These are phyloP conservation scores for Malbranchea zuffiana DNA, from an alignment of 2,329 filamentous ascomycete genomes.

Conservation along the genomic window DNA sequence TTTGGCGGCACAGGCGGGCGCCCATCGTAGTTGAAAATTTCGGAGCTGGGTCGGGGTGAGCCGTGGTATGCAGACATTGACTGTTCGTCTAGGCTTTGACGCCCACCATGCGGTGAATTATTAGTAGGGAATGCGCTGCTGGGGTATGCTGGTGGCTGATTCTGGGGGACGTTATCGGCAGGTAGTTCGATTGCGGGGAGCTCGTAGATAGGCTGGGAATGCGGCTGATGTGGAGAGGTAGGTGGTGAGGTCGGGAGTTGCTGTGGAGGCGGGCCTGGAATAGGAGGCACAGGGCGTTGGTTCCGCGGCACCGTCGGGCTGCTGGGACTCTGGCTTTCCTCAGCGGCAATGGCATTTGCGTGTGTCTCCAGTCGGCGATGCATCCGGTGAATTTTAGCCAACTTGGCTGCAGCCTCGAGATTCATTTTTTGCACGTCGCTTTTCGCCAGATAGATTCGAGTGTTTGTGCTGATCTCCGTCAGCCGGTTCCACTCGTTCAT, in stretches of 20 bases:
- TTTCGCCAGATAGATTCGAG: constrained; percentile 67
- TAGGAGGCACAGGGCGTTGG: constrained; percentile 22
- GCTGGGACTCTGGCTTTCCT: neutral
- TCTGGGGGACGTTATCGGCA: constrained; percentile 40
- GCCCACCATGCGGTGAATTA: constrained; percentile 24
- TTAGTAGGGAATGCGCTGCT: constrained; percentile 16
- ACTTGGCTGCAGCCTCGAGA: constrained; percentile 61
- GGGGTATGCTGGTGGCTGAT: constrained; percentile 22
- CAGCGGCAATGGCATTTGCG: constrained; percentile 26
- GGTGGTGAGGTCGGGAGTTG: constrained; percentile 25
- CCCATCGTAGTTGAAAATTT: constrained; percentile 21
- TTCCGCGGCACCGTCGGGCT: constrained; percentile 19
- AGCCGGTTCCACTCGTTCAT: constrained; percentile 98
- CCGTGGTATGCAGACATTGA: constrained; percentile 20
- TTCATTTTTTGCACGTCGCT: constrained; percentile 67
- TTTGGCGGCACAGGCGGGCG: constrained; percentile 69
- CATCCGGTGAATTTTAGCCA: constrained; percentile 72
- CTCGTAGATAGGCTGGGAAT: constrained; percentile 30
- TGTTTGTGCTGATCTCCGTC: constrained; percentile 90
- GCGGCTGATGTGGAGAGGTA: constrained; percentile 26
- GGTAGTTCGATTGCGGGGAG: constrained; percentile 47
- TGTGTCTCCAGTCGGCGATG: constrained; percentile 54
- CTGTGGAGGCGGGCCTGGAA: constrained; percentile 17
- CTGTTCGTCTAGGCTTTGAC: constrained; percentile 30
- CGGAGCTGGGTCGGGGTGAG: constrained; percentile 29